phyloP scores from a whole-genome alignment of 140 eudicot species.

The Bidens hawaiensis region DNA sequence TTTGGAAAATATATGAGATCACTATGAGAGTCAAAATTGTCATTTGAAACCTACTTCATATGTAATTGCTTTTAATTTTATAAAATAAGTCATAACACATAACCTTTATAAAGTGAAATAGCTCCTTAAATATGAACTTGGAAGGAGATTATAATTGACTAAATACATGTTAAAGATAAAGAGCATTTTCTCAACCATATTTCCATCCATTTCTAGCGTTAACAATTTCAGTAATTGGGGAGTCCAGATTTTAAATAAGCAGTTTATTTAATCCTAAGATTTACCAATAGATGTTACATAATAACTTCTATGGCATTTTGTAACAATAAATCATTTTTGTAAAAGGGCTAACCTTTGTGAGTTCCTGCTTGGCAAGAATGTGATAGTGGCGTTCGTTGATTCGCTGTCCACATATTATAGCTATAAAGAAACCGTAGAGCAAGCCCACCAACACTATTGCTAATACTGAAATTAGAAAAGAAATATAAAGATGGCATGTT shows the following conservation, averaged over 20 bases:
- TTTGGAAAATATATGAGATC: not conserved
- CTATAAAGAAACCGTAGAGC: constrained; percentile 97
- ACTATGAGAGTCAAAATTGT: not conserved
- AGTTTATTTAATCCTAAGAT: not conserved
- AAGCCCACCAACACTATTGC: constrained; percentile 94
- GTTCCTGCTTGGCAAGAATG: constrained; percentile 97
- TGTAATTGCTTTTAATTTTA: not conserved
- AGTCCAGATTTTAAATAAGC: not conserved
- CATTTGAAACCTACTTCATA: not conserved
- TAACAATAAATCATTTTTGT: constrained; percentile 1
- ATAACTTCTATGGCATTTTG: not conserved
- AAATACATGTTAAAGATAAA: not conserved
- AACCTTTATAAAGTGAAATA: not conserved
- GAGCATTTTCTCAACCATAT: constrained; percentile 5
- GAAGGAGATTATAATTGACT: not conserved
- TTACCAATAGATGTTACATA: not conserved
- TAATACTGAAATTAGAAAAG: constrained; percentile 51
- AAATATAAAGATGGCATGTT: not conserved
- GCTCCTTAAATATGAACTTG: not conserved
- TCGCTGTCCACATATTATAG: constrained; percentile 98
- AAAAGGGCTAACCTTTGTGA: constrained; percentile 61
- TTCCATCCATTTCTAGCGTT: constrained; percentile 7
- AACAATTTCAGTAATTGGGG: not conserved
- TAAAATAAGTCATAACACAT: not conserved
- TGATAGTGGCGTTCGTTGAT: constrained; percentile 98